phyloP scores from a whole-genome alignment of 1,284 basidiomycete genomes.

The Apiotrichum siamense region DNA sequence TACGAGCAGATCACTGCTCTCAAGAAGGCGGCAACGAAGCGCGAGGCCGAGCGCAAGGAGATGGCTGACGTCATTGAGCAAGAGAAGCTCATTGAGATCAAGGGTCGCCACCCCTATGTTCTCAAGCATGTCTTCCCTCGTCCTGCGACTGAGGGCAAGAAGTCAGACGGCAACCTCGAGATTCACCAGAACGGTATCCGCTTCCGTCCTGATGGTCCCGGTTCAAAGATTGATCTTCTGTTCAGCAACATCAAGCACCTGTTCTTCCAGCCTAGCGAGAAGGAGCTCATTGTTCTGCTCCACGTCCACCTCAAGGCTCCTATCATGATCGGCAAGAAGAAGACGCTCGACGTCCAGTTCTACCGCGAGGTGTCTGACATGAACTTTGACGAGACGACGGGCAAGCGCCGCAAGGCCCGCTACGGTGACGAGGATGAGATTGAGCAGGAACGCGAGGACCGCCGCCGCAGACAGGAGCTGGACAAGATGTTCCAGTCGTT shows the following conservation, averaged over 20 bases:
- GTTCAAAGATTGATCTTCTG: constrained; percentile 74
- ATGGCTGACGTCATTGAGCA: constrained; percentile 97
- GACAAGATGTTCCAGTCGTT: constrained; percentile 96
- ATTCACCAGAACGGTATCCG: constrained; percentile 96
- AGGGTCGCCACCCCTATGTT: constrained; percentile 69
- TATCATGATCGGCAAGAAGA: constrained; percentile 98
- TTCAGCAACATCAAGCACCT: constrained; percentile 98
- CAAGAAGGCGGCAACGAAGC: constrained; percentile 94
- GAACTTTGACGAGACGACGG: constrained; percentile 91
- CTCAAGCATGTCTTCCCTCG: constrained; percentile 90
- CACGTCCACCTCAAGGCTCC: constrained; percentile 92
- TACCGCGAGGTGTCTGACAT: constrained; percentile 97
- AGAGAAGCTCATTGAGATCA: constrained; percentile 78
- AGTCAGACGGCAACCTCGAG: constrained; percentile 82
- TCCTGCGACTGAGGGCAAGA: constrained; percentile 57
- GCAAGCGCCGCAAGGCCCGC: constrained; percentile 91
- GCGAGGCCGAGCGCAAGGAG: constrained; percentile 95
- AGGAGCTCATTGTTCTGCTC: constrained; percentile 89
- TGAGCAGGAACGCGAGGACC: constrained; percentile 96
- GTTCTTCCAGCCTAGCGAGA: constrained; percentile 98
- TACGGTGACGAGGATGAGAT: constrained; percentile 99
- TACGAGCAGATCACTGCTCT: constrained; percentile 89
- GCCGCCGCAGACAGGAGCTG: constrained; percentile 76
- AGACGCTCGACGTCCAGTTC: constrained; percentile 96
- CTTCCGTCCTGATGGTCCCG: constrained; percentile 79